Evolutionary conservation across 352 stramenopile species (phyloP), one percentile per base, ranked within the genome.

Genomic region (Globisporangium lucens): DNA sequence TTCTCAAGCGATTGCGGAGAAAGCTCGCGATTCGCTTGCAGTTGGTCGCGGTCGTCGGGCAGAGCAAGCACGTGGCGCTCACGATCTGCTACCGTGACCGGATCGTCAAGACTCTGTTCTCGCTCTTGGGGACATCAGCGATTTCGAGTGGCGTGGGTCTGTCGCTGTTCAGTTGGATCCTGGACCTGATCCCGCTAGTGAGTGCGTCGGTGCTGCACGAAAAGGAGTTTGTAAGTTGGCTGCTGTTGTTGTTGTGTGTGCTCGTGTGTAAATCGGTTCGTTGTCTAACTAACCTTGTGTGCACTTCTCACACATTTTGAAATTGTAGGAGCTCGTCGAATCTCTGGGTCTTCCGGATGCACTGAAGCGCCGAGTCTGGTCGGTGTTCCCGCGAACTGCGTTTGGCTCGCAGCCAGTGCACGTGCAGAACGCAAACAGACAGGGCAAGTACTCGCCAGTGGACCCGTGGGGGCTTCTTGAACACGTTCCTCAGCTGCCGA

Each of bases 161-260:
- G 10, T 91, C 88, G 35, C 80, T 96, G 6, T 96, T 96, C 62
- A 90, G 80, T 64, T 96, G 88, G 88, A 94, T 94, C 60, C 63
- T 96, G 55, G 88, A 96, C 69, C 71, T 96, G 64, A 89, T 96
- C 67, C 87, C 86, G 17, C 71, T 90, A 51, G 75, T 94, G 53
- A 89, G 87, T 60, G 82, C 82, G 2, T 90, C 83, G 2, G 79
- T 94, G 10, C 77, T 92, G 6, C 80, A 92, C 27, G 79, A 89
- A 55, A 85, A 87, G 49, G 83, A 91, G 73, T 90, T 84, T 58
- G 87, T 94, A 83, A 53, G 86, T 89, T 29, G 33, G 1, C 55
- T 30, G 55, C 53, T 30, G 47, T 63, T 49, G 27, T 52, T 74
- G 29, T 47, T 70, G 43, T 12, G 24, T 68, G 49, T 55, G 20